phyloP scores from a whole-genome alignment of 2,329 filamentous ascomycete genomes.

The Decorospora gaudefroyi region DNA sequence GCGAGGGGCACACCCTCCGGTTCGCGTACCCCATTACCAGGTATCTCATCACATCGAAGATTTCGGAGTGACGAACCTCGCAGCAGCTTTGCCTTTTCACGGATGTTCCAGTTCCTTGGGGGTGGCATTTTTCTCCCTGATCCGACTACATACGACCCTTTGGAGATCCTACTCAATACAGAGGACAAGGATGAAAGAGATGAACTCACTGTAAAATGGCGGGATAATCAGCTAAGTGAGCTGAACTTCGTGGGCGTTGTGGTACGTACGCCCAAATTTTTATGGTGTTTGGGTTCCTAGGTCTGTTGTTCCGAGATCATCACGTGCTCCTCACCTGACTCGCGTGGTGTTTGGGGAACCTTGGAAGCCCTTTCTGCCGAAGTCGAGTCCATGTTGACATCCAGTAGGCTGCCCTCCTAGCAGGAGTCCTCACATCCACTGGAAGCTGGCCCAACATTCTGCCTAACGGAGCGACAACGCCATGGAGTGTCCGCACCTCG shows the following conservation, averaged over 20 bases:
- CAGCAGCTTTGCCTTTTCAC: constrained; percentile 11
- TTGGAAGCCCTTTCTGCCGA: not conserved
- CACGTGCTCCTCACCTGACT: not conserved
- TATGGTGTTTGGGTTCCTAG: not conserved
- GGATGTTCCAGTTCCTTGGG: constrained; percentile 37
- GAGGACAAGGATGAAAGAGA: constrained; percentile 43
- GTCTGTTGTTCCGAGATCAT: not conserved
- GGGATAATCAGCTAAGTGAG: constrained; percentile 49
- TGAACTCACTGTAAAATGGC: constrained; percentile 46
- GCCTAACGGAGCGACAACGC: constrained; percentile 43
- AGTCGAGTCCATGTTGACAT: constrained; percentile 2
- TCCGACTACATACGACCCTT: constrained; percentile 44
- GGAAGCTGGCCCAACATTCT: constrained; percentile 53
- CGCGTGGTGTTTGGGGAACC: too few relatives aligned
- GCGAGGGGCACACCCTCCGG: too few relatives aligned
- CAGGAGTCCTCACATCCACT: constrained; percentile 51
- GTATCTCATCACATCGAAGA: constrained; percentile 17
- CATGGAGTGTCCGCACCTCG: constrained; percentile 50
- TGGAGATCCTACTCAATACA: constrained; percentile 46
- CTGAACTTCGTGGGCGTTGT: constrained; percentile 52
- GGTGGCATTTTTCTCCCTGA: constrained; percentile 44
- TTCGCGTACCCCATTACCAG: constrained; percentile 31
- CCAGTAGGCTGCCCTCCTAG: constrained; percentile 45
- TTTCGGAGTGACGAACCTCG: constrained; percentile 4
- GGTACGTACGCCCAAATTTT: constrained; percentile 27